A percentile compares a stretch with the other conserved stretches of the same genome.
Conservation (phyloP, 139 green algal species). For the Diplosphaera chodatii region DNA sequence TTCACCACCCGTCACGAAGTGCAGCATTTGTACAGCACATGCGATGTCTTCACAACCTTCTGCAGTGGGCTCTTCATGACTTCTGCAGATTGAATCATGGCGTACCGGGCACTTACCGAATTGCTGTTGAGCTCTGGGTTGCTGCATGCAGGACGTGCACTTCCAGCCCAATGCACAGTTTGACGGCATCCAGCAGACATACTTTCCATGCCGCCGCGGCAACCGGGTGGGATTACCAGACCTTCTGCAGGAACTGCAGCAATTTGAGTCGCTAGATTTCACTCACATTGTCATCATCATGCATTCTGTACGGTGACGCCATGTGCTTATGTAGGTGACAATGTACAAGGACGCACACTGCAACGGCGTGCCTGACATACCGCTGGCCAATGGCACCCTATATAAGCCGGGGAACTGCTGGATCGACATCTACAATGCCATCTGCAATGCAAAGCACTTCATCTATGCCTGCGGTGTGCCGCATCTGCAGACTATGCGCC, state of each 20-base stretch:
- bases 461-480: conserved; percentile 33
- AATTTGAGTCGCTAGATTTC: too few relatives aligned
- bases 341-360: conserved; percentile 56
- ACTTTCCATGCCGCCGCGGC: background rate
- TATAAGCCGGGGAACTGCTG: conserved; percentile 36
- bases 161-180: background rate
- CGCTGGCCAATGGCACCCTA: conserved; percentile 22
- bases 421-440: conserved; percentile 42
- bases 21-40: too few relatives aligned
- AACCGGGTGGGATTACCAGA: background rate
- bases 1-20: too few relatives aligned
- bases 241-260: too few relatives aligned
- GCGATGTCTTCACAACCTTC: too few relatives aligned
- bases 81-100: too few relatives aligned
- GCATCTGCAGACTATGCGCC: too few relatives aligned
- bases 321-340: conserved; percentile 31
- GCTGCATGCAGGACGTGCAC: background rate
- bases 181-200: background rate
- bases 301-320: too few relatives aligned
- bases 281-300: too few relatives aligned
- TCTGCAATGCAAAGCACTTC: conserved; percentile 32
- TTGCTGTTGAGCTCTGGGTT: too few relatives aligned
- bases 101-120: too few relatives aligned
- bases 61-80: too few relatives aligned
- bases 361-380: conserved; percentile 6